These are phyloP conservation scores for Paramyrothecium roridum DNA, from an alignment of 2,329 filamentous ascomycete species.

Conservation along the genomic window DNA sequence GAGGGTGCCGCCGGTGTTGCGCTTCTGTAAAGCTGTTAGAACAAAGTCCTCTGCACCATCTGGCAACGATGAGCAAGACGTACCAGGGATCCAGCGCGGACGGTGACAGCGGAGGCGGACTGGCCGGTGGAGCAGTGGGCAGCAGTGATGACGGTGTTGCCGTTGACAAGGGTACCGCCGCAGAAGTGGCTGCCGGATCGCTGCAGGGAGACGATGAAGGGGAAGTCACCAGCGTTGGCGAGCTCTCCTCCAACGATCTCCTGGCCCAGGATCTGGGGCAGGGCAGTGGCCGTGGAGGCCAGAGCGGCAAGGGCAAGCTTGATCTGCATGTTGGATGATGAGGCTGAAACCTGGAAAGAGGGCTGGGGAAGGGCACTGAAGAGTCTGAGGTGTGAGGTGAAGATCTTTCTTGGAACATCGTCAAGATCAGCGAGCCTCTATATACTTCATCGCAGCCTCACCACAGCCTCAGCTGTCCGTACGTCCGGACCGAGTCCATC, in stretches of 20 bases:
- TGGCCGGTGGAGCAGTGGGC: constrained; percentile 22
- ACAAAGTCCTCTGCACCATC: background rate
- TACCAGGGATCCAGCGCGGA: constrained; percentile 23
- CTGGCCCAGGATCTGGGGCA: constrained; percentile 5
- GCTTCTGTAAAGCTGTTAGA: constrained; percentile 6
- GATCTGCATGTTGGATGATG: constrained; percentile 1
- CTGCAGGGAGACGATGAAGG: constrained; percentile 25
- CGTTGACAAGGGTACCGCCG: constrained; percentile 23
- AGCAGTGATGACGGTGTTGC: constrained; percentile 27
- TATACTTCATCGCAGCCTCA: background rate
- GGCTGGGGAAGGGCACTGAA: background rate
- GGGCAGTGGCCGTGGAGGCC: constrained; percentile 10
- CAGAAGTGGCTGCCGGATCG: constrained; percentile 16
- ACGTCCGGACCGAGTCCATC: background rate
- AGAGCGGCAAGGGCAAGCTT: constrained; percentile 9
- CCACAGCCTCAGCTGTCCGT: background rate
- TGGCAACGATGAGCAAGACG: background rate
- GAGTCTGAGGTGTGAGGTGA: background rate
- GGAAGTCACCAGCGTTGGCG: constrained; percentile 23
- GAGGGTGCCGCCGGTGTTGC: constrained; percentile 19
- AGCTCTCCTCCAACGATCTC: constrained; percentile 20
- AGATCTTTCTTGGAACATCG: background rate
- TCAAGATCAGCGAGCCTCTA: background rate
- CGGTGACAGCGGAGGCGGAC: constrained; percentile 9
- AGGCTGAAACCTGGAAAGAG: background rate